Evolutionary conservation across 148 eudicot genomes (phyloP), one percentile per base, ranked within the genome.

Genomic region (Salicornia ramosissima): DNA sequence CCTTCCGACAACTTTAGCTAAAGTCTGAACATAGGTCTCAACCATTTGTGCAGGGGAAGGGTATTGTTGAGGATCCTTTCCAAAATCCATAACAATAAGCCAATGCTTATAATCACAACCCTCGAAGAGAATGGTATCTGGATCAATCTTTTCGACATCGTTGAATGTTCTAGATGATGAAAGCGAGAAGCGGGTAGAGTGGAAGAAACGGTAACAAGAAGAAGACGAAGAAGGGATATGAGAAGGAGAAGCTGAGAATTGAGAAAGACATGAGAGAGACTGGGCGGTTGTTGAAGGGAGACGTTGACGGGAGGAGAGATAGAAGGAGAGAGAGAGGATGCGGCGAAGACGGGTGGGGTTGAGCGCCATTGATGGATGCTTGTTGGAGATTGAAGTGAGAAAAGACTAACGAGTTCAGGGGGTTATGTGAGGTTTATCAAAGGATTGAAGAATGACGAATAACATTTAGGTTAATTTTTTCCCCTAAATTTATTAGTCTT

Each of bases 51-150:
- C 80, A 45, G 88, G 80, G 19, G 90, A 59, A 56, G 96, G 80
- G 18, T 64, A 68, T 28, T 71, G 86, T 34, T 75, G 70, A 43
- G 85, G 85, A 8, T 87, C 87, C 21, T 81, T 68, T 15, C 82
- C 80, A 33, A 92, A 92, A 58, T 92, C 94, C 94, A 92, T 82
- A 29, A 84, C 87, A n/a, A 92, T 88, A 9, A 92, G 83, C 94
- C 94, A 92, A 68, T 92, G 98, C 75, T 88, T 93, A 60, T 90
- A 92, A 64, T 92, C 98, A 58, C 98, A 92, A 0, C 98, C 98
- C 69, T 90, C 98, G 64, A 93, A 93, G 5, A 93, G 79, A 18
- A 90, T 80, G 9, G 90, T 79, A 61, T 93, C 89, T 0, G 88
- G 86, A 21, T 84, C 87, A 2, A 93, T 83, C 25, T 90, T 84